phyloP scores from a whole-genome alignment of 108 stramenopile genomes.

The Skeletonema potamos region DNA sequence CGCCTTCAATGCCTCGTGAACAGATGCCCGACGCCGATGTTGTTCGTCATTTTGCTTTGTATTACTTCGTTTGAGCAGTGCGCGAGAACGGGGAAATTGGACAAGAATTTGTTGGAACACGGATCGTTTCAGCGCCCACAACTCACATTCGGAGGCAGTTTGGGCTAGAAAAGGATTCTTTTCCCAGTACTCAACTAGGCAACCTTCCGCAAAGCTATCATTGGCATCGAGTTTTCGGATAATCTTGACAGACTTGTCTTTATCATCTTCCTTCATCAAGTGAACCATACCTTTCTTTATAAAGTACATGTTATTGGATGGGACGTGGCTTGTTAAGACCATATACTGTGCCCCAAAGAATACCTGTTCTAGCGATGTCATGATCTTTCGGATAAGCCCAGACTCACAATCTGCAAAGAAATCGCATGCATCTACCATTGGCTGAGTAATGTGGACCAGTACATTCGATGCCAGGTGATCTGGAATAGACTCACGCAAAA shows the following conservation, averaged over 20 bases:
- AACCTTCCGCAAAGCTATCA: conserved; percentile 50
- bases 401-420: conserved; percentile 42
- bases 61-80: conserved; percentile 7
- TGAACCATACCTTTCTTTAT: conserved; percentile 53
- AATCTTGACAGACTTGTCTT: conserved; percentile 7
- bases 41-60: conserved; percentile 18
- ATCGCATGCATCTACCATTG: conserved; percentile 38
- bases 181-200: conserved; percentile 37
- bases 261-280: conserved; percentile 18
- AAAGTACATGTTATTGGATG: conserved; percentile 50
- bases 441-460: conserved; percentile 41
- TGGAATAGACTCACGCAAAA: conserved; percentile 27
- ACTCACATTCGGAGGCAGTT: conserved; percentile 48
- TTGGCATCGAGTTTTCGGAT: conserved; percentile 32
- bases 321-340: conserved; percentile 23
- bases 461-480: conserved; percentile 29
- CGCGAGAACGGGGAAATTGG: conserved; percentile 40
- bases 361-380: conserved; percentile 43
- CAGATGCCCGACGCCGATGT: conserved; percentile 23
- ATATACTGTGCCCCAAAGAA: conserved; percentile 33
- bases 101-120: conserved; percentile 31
- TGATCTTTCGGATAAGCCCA: conserved; percentile 41
- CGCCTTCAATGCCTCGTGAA: conserved; percentile 1
- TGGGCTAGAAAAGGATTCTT: conserved; percentile 44
- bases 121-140: conserved; percentile 43